These are phyloP conservation scores for Ceratocystis huliohia DNA, from an alignment of 2,329 filamentous ascomycete genomes.

Conservation along the genomic window DNA sequence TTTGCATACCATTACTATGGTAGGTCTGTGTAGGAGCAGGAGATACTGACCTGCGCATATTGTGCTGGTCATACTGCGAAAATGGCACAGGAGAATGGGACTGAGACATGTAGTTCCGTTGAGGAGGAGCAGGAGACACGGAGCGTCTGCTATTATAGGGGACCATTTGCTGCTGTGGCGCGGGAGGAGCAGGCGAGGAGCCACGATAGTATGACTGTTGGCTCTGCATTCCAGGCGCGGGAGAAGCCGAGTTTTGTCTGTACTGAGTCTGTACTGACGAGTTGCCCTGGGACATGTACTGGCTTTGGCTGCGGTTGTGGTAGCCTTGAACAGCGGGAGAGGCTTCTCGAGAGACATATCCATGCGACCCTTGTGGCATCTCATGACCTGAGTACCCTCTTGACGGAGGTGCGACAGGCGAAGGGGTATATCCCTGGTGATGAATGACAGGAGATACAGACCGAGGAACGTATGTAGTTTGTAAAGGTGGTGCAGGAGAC, in stretches of 20 bases:
- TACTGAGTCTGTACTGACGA: slow-evolving; percentile 27
- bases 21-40: slow-evolving; percentile 20
- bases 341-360: slow-evolving; percentile 22
- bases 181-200: slow-evolving; percentile 30
- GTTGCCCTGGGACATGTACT: slow-evolving; percentile 23
- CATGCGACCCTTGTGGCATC: slow-evolving; percentile 24
- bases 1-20: slow-evolving; percentile 23
- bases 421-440: neutral
- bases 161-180: slow-evolving; percentile 21
- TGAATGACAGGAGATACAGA: slow-evolving; percentile 19
- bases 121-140: slow-evolving; percentile 19
- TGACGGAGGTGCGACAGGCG: neutral
- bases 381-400: slow-evolving; percentile 22
- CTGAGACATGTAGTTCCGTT: slow-evolving; percentile 12
- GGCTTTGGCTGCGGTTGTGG: slow-evolving; percentile 19
- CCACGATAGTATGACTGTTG: slow-evolving; percentile 27
- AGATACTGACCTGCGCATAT: slow-evolving; percentile 20
- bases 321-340: slow-evolving; percentile 28
- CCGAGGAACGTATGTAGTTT: slow-evolving; percentile 15
- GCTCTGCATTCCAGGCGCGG: slow-evolving; percentile 26
- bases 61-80: slow-evolving; percentile 21
- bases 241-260: slow-evolving; percentile 26
- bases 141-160: slow-evolving; percentile 24
- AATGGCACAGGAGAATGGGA: slow-evolving; percentile 25
- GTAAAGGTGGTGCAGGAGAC: slow-evolving; percentile 13